These are phyloP conservation scores for Aspergillus sclerotialis DNA, from an alignment of 2,329 filamentous ascomycete genomes.

Conservation along the genomic window DNA sequence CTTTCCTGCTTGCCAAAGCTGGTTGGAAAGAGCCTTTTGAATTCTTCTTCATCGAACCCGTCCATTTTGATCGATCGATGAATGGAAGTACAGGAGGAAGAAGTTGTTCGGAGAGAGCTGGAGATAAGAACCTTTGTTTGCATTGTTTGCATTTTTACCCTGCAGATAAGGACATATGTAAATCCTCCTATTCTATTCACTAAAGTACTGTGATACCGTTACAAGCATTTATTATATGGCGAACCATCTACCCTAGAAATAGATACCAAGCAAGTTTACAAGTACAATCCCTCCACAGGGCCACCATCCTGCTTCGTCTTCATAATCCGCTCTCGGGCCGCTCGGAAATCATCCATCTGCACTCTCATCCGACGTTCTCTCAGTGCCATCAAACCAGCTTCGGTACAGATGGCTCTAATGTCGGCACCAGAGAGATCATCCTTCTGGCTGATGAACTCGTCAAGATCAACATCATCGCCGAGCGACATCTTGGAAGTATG, in stretches of 20 bases:
- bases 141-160: conserved; percentile 8
- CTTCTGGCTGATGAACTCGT: conserved; percentile 98
- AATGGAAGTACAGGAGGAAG: background rate
- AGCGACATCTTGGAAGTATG: conserved; percentile 99
- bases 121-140: no score
- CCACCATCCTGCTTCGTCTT: conserved; percentile 99
- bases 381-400: conserved; percentile 88
- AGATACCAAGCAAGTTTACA: conserved; percentile 53
- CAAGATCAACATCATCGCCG: conserved; percentile 91
- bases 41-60: conserved; percentile 39
- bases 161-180: background rate
- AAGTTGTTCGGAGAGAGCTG: no score
- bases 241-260: no score
- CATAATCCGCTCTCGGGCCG: conserved; percentile 86
- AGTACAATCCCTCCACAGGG: conserved; percentile 85
- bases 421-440: conserved; percentile 95
- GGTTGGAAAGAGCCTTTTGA: conserved; percentile 61
- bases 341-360: conserved; percentile 96
- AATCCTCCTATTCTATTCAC: conserved; percentile 1
- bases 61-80: conserved; percentile 24
- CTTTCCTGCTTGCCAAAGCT: conserved; percentile 79
- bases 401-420: conserved; percentile 98
- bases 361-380: conserved; percentile 95
- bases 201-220: no score
- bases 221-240: no score